Evolutionary conservation across 441 rosid species (phyloP).

Genomic region (Euphorbia schlechtendalii): DNA sequence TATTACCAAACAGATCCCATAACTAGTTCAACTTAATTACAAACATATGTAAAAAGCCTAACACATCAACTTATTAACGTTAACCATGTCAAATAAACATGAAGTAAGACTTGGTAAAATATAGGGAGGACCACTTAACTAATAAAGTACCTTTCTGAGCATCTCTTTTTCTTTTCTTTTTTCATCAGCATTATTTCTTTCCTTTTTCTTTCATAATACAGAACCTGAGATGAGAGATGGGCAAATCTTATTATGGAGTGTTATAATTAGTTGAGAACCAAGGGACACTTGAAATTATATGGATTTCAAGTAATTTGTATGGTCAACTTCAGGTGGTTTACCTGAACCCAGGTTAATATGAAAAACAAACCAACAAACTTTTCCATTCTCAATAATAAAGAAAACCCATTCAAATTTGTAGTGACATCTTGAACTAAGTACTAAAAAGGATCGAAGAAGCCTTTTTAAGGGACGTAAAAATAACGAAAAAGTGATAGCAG

Average conservation of each 20-base stretch:
- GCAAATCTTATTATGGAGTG: constrained; percentile 12
- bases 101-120: not conserved
- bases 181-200: not conserved
- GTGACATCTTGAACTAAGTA: no score
- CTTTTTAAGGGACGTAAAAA: no score
- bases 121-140: constrained; percentile 10
- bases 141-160: not conserved
- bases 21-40: not conserved
- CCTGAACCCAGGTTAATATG: constrained; percentile 22
- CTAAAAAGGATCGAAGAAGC: no score
- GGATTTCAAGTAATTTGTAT: constrained; percentile 17
- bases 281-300: constrained; percentile 8
- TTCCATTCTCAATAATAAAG: no score
- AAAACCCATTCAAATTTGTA: no score
- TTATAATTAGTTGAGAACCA: constrained; percentile 20
- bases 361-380: no score
- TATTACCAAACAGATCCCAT: no score
- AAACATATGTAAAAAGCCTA: not conserved
- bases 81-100: not conserved
- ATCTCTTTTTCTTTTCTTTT: no score
- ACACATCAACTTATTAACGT: not conserved
- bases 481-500: no score
- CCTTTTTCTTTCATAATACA: not conserved
- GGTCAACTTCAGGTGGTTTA: constrained; percentile 54
- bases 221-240: constrained; percentile 11